phyloP scores from a whole-genome alignment of 306 rosid genomes.

The Medicago lupulina region DNA sequence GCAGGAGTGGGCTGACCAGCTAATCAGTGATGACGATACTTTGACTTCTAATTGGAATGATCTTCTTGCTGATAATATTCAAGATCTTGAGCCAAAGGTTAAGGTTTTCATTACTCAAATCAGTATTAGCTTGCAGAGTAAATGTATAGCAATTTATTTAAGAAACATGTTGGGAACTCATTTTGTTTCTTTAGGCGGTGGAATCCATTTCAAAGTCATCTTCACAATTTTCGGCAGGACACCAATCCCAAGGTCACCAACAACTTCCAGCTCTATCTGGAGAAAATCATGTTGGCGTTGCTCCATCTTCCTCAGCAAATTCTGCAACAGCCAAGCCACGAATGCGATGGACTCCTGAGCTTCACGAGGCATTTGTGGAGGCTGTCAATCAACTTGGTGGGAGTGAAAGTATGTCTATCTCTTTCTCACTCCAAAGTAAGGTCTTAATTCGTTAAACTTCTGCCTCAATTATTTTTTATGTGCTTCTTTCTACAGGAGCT shows the following conservation, averaged over 20 bases:
- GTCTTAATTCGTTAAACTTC: slow-evolving; percentile 43
- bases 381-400: slow-evolving; percentile 98
- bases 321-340: slow-evolving; percentile 76
- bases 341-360: slow-evolving; percentile 99
- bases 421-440: slow-evolving; percentile 33
- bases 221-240: slow-evolving; percentile 52
- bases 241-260: slow-evolving; percentile 66
- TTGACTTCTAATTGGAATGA: slow-evolving; percentile 87
- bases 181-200: slow-evolving; percentile 66
- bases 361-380: slow-evolving; percentile 97
- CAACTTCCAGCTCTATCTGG: slow-evolving; percentile 63
- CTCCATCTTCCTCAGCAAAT: slow-evolving; percentile 68
- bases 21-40: slow-evolving; percentile 81
- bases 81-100: slow-evolving; percentile 91
- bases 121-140: slow-evolving; percentile 41
- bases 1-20: slow-evolving; percentile 98
- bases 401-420: slow-evolving; percentile 82
- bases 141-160: slow-evolving; percentile 42
- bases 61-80: slow-evolving; percentile 71
- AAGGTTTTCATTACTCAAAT: slow-evolving; percentile 37
- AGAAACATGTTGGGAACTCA: slow-evolving; percentile 44
- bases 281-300: slow-evolving; percentile 56
- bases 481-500: slow-evolving; percentile 67
- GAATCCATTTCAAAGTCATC: slow-evolving; percentile 65
- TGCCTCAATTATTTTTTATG: slow-evolving; percentile 33